A percentile compares a stretch with the other conserved stretches of the same genome.
Conservation (phyloP, 331 rosid genomes). For the Spiraea crenata region DNA sequence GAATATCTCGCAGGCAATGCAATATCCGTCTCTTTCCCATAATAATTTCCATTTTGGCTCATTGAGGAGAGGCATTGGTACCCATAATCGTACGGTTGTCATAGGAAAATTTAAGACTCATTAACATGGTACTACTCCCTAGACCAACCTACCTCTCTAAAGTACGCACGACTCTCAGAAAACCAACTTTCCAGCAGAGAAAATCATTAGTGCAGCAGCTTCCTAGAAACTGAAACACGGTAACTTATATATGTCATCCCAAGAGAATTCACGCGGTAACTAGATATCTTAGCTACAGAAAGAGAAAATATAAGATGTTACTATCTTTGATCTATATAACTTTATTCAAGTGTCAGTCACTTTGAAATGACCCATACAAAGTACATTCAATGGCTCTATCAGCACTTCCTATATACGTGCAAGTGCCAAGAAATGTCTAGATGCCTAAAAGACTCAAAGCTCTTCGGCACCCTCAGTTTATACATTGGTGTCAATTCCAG, state of each 20-base stretch:
- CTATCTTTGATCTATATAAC: not conserved
- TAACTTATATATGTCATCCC: too few relatives aligned
- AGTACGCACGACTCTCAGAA: not conserved
- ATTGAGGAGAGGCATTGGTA: too few relatives aligned
- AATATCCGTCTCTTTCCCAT: too few relatives aligned
- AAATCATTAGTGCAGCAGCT: too few relatives aligned
- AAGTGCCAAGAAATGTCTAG: not conserved
- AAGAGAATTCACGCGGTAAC: too few relatives aligned
- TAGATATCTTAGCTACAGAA: too few relatives aligned
- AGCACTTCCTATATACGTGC: not conserved
- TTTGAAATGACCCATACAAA: not conserved
- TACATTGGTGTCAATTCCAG: not conserved
- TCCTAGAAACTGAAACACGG: too few relatives aligned
- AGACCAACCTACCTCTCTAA: not conserved
- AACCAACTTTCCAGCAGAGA: not conserved
- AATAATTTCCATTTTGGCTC: too few relatives aligned
- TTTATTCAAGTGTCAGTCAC: not conserved
- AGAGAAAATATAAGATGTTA: not conserved
- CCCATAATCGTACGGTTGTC: not conserved
- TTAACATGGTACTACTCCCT: constrained; percentile 4
- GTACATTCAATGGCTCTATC: not conserved
- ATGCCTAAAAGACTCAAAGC: not conserved
- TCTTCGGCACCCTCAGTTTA: not conserved
- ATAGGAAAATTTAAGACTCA: not conserved
- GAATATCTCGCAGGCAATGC: too few relatives aligned